A percentile compares a stretch with the other conserved stretches of the same genome.
phyloP scores from a whole-genome alignment of 495 filamentous ascomycete species.

The Tuber borchii region DNA sequence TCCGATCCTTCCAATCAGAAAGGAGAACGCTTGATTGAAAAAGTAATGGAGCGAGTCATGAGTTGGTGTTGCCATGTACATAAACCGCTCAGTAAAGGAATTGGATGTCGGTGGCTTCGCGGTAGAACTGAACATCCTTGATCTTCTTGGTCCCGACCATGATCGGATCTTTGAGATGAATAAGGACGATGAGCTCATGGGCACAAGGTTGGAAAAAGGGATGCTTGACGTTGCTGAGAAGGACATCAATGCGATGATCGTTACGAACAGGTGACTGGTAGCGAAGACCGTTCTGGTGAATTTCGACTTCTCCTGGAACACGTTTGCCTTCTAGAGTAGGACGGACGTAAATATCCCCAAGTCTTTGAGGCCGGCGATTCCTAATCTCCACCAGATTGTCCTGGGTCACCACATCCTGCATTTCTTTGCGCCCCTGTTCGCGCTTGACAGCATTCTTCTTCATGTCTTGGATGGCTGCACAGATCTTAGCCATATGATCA shows the following conservation, averaged over 20 bases:
- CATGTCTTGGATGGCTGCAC: slow-evolving; percentile 83
- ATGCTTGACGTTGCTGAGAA: slow-evolving; percentile 98
- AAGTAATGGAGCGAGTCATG: too few species aligned
- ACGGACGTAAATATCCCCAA: slow-evolving; percentile 88
- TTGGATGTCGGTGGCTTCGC: slow-evolving; percentile 96
- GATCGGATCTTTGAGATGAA: slow-evolving; percentile 96
- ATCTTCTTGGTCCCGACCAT: slow-evolving; percentile 99
- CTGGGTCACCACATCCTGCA: slow-evolving; percentile 99
- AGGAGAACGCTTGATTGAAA: too few species aligned
- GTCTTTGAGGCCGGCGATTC: slow-evolving; percentile 76
- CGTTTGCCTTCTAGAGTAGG: slow-evolving; percentile 93
- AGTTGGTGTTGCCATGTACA: too few species aligned
- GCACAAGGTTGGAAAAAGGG: slow-evolving; percentile 97
- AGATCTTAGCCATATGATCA: slow-evolving; percentile 77
- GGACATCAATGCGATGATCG: slow-evolving; percentile 78
- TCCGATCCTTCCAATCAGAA: too few species aligned
- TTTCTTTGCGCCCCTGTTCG: slow-evolving; percentile 97
- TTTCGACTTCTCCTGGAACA: slow-evolving; percentile 87
- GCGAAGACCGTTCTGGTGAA: slow-evolving; percentile 97
- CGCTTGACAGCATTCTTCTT: slow-evolving; percentile 82
- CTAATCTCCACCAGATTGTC: slow-evolving; percentile 89
- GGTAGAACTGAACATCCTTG: slow-evolving; percentile 96
- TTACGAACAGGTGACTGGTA: slow-evolving; percentile 79
- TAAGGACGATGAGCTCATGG: slow-evolving; percentile 93
- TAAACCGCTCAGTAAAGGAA: too few species aligned